Conservation (phyloP, 2,329 filamentous ascomycete species). For the Microsporum audouinii region DNA sequence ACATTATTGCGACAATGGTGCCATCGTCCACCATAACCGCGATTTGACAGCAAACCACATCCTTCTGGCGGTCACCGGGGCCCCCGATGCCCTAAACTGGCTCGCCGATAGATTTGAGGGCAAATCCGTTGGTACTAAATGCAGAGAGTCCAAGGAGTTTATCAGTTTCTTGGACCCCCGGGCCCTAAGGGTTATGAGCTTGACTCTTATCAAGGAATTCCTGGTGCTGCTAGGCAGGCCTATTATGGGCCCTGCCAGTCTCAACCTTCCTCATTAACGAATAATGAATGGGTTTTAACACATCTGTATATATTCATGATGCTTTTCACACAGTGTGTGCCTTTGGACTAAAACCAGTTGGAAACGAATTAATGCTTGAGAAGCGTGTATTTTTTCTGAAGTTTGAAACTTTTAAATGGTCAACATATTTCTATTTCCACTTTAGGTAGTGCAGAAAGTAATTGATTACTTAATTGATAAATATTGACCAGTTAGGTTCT, state of each 20-base stretch:
- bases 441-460: no score
- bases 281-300: not conserved
- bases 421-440: no score
- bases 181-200: slow-evolving; percentile 5
- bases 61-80: slow-evolving; percentile 26
- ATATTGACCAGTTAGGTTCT: no score
- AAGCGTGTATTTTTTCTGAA: not conserved
- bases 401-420: not conserved
- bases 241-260: not conserved
- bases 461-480: no score
- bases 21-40: slow-evolving; percentile 35
- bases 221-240: slow-evolving; percentile 9
- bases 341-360: not conserved
- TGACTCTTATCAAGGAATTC: slow-evolving; percentile 3
- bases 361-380: not conserved
- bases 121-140: slow-evolving; percentile 3
- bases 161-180: slow-evolving; percentile 7
- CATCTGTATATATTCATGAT: not conserved
- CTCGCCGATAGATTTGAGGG: slow-evolving; percentile 18
- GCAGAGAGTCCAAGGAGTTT: slow-evolving; percentile 4
- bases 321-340: not conserved
- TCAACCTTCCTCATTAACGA: not conserved
- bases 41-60: slow-evolving; percentile 36
- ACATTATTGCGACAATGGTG: slow-evolving; percentile 33
- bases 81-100: slow-evolving; percentile 24